Conservation (phyloP, 352 stramenopile species). For the Pythium oligandrum region DNA sequence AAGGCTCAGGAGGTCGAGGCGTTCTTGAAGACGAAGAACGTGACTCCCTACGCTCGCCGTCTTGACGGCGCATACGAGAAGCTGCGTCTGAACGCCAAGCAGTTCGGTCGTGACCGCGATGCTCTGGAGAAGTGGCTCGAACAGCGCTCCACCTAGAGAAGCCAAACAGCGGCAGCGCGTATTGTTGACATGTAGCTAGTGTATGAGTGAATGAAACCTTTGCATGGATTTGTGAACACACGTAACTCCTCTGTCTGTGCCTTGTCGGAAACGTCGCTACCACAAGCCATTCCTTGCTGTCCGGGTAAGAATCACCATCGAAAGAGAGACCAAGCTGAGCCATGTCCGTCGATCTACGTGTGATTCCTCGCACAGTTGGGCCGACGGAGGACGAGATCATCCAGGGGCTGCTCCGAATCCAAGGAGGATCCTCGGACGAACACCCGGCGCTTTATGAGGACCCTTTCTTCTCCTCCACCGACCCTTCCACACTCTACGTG, state of each 20-base stretch:
- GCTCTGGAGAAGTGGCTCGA: slow-evolving; percentile 8
- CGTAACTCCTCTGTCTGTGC: too few species aligned
- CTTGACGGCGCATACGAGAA: background rate
- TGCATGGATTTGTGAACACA: too few species aligned
- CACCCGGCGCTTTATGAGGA: slow-evolving; percentile 42
- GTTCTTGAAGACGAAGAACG: background rate
- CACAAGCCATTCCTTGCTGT: too few species aligned
- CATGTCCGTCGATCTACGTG: slow-evolving; percentile 10
- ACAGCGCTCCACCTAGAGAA: too few species aligned
- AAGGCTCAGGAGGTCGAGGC: background rate
- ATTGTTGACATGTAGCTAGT: too few species aligned
- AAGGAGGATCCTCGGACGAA: background rate
- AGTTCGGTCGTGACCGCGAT: slow-evolving; percentile 3
- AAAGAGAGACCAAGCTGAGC: too few species aligned
- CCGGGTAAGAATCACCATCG: too few species aligned
- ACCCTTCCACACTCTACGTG: slow-evolving; percentile 49
- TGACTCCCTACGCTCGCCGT: background rate
- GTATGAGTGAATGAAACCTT: too few species aligned
- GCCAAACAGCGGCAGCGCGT: too few species aligned
- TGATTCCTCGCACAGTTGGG: slow-evolving; percentile 13
- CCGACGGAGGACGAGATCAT: slow-evolving; percentile 44
- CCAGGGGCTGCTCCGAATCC: slow-evolving; percentile 15
- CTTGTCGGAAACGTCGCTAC: too few species aligned
- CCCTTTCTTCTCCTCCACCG: slow-evolving; percentile 36
- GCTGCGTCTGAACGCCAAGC: background rate